Percentiles rank a stretch among this genome's conserved stretches.
phyloP scores from a whole-genome alignment of 192 early-diverging fungal genomes.

The Coemansia nantahalensis region DNA sequence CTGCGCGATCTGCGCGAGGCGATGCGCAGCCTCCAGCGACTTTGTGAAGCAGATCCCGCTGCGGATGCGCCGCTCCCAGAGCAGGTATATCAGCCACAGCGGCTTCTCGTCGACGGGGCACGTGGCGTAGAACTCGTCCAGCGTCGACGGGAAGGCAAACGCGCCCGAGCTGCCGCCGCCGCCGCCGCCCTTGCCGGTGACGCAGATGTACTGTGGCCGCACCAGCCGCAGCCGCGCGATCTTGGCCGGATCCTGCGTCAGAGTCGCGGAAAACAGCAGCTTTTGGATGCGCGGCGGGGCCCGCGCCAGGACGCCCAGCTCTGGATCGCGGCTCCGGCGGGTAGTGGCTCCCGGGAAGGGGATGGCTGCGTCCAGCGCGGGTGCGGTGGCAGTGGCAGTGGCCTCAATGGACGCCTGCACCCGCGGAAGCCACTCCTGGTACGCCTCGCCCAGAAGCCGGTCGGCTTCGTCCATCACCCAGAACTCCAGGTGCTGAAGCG shows the following conservation, averaged over 20 bases:
- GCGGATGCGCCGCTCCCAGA: conserved; percentile 61
- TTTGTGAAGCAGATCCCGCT: conserved; percentile 83
- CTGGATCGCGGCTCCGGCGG: conserved; percentile 5
- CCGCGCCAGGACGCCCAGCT: conserved; percentile 20
- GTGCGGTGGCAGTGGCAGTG: background rate
- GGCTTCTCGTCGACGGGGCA: conserved; percentile 72
- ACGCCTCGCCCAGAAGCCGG: conserved; percentile 85
- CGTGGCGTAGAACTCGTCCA: conserved; percentile 73
- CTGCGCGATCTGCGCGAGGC: conserved; percentile 69
- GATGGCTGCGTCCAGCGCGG: background rate
- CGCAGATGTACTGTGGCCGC: conserved; percentile 80
- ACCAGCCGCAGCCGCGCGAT: conserved; percentile 78
- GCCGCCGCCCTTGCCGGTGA: conserved; percentile 26
- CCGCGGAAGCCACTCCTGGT: conserved; percentile 85
- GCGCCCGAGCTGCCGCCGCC: conserved; percentile 17
- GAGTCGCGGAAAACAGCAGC: conserved; percentile 92
- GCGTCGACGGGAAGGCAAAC: conserved; percentile 54
- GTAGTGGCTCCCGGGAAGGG: conserved; percentile 22
- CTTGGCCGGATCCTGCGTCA: conserved; percentile 91
- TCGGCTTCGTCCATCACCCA: conserved; percentile 97
- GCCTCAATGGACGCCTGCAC: conserved; percentile 61
- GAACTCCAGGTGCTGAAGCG: conserved; percentile 88
- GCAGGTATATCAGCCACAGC: conserved; percentile 76
- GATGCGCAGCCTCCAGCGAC: conserved; percentile 86
- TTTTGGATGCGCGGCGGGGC: conserved; percentile 70